Percentiles rank a stretch among this genome's conserved stretches.
These are phyloP conservation scores for Blechomonas ayalai DNA, from an alignment of 208 protist species.

Conservation along the genomic window DNA sequence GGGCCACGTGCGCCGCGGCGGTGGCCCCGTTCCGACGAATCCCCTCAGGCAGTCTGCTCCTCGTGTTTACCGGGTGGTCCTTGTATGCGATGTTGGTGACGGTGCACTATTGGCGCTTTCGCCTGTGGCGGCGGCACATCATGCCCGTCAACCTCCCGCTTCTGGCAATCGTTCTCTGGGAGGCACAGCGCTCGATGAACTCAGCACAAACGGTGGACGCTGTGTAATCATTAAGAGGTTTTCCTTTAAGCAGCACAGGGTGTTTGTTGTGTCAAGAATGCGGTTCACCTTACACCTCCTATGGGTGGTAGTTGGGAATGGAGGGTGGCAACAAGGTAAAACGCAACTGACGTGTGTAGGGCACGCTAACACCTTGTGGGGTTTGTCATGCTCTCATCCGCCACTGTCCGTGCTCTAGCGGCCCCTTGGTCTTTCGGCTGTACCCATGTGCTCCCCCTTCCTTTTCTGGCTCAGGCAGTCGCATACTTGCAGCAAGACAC, in stretches of 20 bases:
- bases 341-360: too few relatives aligned
- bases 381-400: too few relatives aligned
- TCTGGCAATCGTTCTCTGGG: constrained; percentile 20
- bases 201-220: not conserved
- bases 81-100: constrained; percentile 77
- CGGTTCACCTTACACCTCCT: too few relatives aligned
- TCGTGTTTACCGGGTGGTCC: constrained; percentile 64
- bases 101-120: constrained; percentile 58
- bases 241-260: too few relatives aligned
- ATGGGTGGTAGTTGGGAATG: too few relatives aligned
- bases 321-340: too few relatives aligned
- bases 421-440: not conserved
- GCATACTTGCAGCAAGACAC: not conserved
- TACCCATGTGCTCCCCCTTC: constrained; percentile 6
- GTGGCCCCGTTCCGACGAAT: constrained; percentile 31
- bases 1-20: constrained; percentile 40
- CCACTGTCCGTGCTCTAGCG: too few relatives aligned
- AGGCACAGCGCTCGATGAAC: constrained; percentile 9
- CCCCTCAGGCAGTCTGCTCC: constrained; percentile 44
- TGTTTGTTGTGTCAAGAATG: too few relatives aligned
- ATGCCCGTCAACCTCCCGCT: constrained; percentile 66
- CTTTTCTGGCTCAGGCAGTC: constrained; percentile 10
- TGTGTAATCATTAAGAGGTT: too few relatives aligned
- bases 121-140: constrained; percentile 62
- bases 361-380: too few relatives aligned